A percentile compares a stretch with the other conserved stretches of the same genome.
phyloP scores from a whole-genome alignment of 345 rosid species.

The Xanthoceras sorbifolium region DNA sequence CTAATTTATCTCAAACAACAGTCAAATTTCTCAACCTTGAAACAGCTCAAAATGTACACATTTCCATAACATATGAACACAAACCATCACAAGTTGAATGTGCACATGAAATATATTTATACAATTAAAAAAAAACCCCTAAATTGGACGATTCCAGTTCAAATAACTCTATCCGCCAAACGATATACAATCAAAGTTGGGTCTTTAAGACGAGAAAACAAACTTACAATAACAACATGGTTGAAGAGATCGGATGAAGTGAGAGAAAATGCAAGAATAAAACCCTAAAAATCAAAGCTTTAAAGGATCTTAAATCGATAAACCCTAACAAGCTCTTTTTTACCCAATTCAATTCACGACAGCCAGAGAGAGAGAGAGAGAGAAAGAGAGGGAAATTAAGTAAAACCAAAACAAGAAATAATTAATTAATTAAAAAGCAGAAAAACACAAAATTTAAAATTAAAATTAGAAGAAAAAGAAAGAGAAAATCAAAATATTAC shows the following conservation, averaged over 20 bases:
- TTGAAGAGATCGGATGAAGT: conserved; percentile 29
- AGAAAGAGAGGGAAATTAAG: background rate
- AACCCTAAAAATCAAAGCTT: conserved; percentile 18
- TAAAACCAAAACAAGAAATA: conserved; percentile 1
- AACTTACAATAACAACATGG: conserved; percentile 33
- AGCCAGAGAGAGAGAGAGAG: background rate
- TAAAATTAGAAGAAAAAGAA: background rate
- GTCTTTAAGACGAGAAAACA: background rate
- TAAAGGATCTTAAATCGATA: conserved; percentile 23
- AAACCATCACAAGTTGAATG: conserved; percentile 1
- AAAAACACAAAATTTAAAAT: background rate
- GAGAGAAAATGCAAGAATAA: conserved; percentile 10
- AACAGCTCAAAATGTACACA: conserved; percentile 25
- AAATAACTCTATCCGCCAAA: conserved; percentile 11
- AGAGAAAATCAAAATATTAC: background rate
- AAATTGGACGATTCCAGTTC: background rate
- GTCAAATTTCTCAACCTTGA: conserved; percentile 20
- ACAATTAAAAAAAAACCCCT: background rate
- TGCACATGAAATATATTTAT: background rate
- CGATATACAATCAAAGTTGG: conserved; percentile 5
- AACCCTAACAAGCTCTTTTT: conserved; percentile 40
- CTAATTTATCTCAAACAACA: conserved; percentile 19
- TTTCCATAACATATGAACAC: conserved; percentile 9
- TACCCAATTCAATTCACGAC: conserved; percentile 28
- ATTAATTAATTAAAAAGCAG: background rate